Evolutionary conservation across 805 yeast genomes (phyloP).

Genomic region (Yamadazyma tumulicola): DNA sequence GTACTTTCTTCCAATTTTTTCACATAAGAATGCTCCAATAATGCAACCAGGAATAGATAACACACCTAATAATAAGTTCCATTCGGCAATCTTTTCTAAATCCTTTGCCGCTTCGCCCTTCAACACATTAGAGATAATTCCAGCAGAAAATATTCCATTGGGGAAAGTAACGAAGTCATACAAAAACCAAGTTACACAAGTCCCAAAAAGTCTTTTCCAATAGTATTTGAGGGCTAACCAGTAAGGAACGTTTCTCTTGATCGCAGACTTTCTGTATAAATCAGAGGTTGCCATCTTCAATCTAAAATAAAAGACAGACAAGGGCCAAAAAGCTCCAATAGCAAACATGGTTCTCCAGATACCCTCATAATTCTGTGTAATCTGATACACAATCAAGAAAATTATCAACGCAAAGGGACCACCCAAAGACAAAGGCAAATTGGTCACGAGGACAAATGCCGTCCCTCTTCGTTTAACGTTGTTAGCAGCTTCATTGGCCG

Average conservation of each 20-base stretch:
- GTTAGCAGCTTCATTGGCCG: constrained; percentile 72
- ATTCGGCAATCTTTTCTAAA: constrained; percentile 61
- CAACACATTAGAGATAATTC: constrained; percentile 53
- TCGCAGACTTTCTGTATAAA: constrained; percentile 61
- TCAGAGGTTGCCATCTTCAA: constrained; percentile 64
- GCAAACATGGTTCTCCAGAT: constrained; percentile 72
- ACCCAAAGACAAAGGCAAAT: constrained; percentile 70
- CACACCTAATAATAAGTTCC: constrained; percentile 66
- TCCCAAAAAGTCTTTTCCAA: constrained; percentile 67
- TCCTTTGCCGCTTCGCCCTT: constrained; percentile 25
- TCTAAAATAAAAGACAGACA: constrained; percentile 68
- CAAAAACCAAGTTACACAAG: constrained; percentile 74
- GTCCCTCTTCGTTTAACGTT: constrained; percentile 62
- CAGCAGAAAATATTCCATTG: constrained; percentile 64
- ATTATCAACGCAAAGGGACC: constrained; percentile 73
- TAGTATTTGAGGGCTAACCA: constrained; percentile 58
- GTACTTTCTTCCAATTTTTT: constrained; percentile 65
- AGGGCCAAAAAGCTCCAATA: constrained; percentile 65
- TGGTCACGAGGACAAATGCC: constrained; percentile 62
- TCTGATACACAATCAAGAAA: constrained; percentile 64
- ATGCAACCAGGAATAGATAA: constrained; percentile 71
- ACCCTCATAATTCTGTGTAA: constrained; percentile 48
- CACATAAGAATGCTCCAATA: constrained; percentile 64
- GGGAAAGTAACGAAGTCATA: constrained; percentile 82
- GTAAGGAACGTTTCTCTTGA: constrained; percentile 51